Conservation (phyloP, 176 grass and related monocot species). For the Cenchrus purpureus region DNA sequence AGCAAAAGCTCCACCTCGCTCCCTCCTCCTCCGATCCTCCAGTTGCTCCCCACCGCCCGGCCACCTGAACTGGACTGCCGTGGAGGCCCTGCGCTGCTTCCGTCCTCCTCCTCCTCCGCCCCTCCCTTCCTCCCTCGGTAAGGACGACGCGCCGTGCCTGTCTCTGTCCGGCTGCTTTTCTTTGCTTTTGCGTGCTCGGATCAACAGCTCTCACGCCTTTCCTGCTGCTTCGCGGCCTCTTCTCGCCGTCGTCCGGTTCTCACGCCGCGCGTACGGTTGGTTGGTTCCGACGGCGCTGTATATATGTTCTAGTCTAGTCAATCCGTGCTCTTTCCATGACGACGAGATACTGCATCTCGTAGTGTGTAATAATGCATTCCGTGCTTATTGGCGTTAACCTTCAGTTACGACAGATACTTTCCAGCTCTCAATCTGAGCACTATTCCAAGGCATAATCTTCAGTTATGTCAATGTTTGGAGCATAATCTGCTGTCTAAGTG, state of each 20-base stretch:
- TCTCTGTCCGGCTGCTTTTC: not conserved
- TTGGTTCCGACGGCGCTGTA: too few relatives aligned
- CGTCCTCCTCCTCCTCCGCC: not conserved
- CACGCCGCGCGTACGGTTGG: too few relatives aligned
- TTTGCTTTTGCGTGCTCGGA: too few relatives aligned
- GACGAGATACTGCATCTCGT: too few relatives aligned
- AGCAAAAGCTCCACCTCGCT: not conserved
- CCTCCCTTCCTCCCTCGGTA: not conserved
- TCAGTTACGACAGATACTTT: not conserved
- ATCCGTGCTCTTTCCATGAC: not conserved
- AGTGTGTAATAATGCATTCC: not conserved
- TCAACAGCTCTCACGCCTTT: too few relatives aligned
- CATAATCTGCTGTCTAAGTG: too few relatives aligned
- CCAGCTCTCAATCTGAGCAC: not conserved
- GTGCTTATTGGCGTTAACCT: not conserved
- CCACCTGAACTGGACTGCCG: not conserved
- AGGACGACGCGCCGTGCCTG: not conserved
- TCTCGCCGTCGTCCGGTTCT: not conserved
- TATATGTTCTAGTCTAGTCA: not conserved
- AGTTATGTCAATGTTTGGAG: too few relatives aligned
- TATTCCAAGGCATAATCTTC: too few relatives aligned
- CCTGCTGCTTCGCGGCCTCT: not conserved
- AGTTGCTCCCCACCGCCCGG: not conserved
- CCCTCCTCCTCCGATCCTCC: not conserved
- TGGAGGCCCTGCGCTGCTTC: not conserved